Base-by-base conservation (phyloP, 768 basidiomycete species). In the Mycena sanguinolenta region DNA sequence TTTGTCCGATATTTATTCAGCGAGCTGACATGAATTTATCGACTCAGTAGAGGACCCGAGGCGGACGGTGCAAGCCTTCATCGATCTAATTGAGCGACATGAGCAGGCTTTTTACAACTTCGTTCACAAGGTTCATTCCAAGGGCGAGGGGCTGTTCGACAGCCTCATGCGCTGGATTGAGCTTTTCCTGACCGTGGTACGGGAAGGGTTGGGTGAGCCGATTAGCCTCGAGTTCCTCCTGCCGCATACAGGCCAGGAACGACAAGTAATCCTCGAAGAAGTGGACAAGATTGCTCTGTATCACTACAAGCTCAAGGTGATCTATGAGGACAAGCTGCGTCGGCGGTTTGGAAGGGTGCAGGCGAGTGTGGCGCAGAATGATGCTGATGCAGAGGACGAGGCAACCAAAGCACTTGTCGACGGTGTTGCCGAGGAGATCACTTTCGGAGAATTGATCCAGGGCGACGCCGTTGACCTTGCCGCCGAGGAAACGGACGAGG, bases 111-210 rank as follows among this genome's bases (percentile, higher is more conserved):
- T 99, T 84, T 99, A 99, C 84, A 86, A 87, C 67, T 99, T 99
- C 78, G 97, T 99, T 30, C 96, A 99, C 88, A 98, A 97, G 75
- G 98, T 99, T 2, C 98, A 99, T 77, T 92, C 95, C 53, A 98
- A 98, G 78, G 98, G 98, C 39, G 93, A 96, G 76, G 93, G 92
- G 25, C 87, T 99, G 16, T 99, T 99, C 79, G 93, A 96, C 76
- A 90, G 87, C 75, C 90, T 99, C 66, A 98, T 98, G 96, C 88
- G 86, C 44, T 99, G 98, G 98, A 93, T 98, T 79, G 97, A 99
- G 80, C 89, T 95, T 39, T 99, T 99, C 84, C 86, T 99, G 68
- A 93, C 93, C 28, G 88, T 94, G 63, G 89, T 96, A 55, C 93
- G 98, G 14, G 96, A 97, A 69, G 98, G 98, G 6, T 81, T 99